These are phyloP conservation scores for Davidsoniella neocaledoniae DNA, from an alignment of 2,329 filamentous ascomycete species.

Conservation along the genomic window DNA sequence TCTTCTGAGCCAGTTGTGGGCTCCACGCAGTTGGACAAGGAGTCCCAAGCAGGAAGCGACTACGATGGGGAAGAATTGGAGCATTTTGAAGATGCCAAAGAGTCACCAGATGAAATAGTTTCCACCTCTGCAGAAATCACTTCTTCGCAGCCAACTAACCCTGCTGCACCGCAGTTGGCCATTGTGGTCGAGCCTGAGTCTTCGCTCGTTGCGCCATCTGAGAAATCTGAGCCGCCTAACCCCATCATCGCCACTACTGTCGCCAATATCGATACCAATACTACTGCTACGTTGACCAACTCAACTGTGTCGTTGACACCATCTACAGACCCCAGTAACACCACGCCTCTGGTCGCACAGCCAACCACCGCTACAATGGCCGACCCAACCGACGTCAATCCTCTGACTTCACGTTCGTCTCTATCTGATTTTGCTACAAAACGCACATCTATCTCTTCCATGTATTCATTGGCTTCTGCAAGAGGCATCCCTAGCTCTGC, in stretches of 20 bases:
- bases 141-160: no score
- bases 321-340: background rate
- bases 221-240: background rate
- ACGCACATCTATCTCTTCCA: conserved; percentile 55
- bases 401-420: conserved; percentile 28
- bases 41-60: background rate
- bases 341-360: background rate
- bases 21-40: background rate
- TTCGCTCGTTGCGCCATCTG: background rate
- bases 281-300: background rate
- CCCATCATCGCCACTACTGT: background rate
- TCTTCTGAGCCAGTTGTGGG: no score
- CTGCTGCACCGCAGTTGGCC: background rate
- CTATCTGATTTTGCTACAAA: conserved; percentile 39
- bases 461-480: conserved; percentile 51
- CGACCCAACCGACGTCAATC: conserved; percentile 2
- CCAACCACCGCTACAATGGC: background rate
- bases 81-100: conserved; percentile 8
- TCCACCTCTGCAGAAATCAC: no score
- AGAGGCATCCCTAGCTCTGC: conserved; percentile 35
- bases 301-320: background rate
- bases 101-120: background rate
- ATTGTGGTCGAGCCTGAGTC: background rate
- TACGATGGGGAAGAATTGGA: conserved; percentile 4
- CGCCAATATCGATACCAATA: conserved; percentile 1